Base-by-base conservation (phyloP, 2,329 filamentous ascomycete species). In the Parastagonospora avenae region DNA sequence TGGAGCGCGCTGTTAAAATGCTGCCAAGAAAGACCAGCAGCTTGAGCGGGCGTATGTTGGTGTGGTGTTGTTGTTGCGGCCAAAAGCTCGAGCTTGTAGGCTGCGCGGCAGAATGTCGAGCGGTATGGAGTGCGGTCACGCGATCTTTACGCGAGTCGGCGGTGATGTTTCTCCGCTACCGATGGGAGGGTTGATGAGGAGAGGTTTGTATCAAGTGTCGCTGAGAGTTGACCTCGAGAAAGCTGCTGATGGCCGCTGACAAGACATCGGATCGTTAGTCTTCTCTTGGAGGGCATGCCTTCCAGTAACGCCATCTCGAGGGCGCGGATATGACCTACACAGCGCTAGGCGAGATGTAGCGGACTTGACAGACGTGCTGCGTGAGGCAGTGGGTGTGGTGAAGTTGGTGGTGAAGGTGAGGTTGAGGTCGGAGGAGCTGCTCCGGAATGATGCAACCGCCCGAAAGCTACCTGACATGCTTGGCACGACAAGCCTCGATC, bases 211-310 rank as follows among this genome's bases (percentile, higher is more conserved):
- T 52, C 48, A 50, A 48, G 47, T 24, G 41, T 41, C 45, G 52
- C 41, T 15, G 52, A 50, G 50, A 31, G 56, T 36, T 52, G 52
- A 47, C 44, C 44, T 50, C 42, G 41, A 41, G 28, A 40, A 55
- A 54, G 46, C 43, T 58, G 50, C 36, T 49, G 19, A 50, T 42
- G 48, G 48, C 54, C 42, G 62, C 63, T 64, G 60, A 51, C 52
- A 47, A 58, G 54, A 62, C 51, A 57, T 55, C 57, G 49, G 54
- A 24, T 62, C 55, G 66, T 67, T 62, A 67, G 65, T 67, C 56
- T 64, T 58, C 57, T 62, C 58, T 63, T 57, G 60, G 61, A 66
- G 65, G 62, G 60, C 59, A 60, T 55, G 66, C 62, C 60, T 58
- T 64, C 55, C 50, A 58, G 54, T 55, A 52, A 54, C 55, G 65